phyloP scores from a whole-genome alignment of 2,329 filamentous ascomycete species.

The Mariannaea elegans region DNA sequence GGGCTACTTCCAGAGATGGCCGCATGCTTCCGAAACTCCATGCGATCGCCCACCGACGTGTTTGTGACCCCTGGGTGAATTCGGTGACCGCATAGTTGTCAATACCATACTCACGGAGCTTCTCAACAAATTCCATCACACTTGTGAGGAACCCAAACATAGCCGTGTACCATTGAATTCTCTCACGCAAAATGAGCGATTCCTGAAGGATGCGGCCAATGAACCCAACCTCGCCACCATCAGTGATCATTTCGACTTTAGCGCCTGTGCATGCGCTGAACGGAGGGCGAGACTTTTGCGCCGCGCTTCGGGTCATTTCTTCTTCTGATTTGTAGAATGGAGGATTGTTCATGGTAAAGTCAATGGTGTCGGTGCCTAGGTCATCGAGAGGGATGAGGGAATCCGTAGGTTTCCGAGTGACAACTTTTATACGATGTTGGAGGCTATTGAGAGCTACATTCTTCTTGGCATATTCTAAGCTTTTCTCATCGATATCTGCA shows the following conservation, averaged over 20 bases:
- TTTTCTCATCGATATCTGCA: conserved; percentile 78
- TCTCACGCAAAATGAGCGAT: conserved; percentile 65
- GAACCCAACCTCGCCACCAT: conserved; percentile 81
- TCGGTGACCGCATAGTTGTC: conserved; percentile 85
- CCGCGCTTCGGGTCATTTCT: conserved; percentile 73
- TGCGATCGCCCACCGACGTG: conserved; percentile 84
- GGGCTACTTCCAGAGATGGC: conserved; percentile 60
- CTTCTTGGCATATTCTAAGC: conserved; percentile 68
- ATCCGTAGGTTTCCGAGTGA: conserved; percentile 61
- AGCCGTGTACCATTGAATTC: conserved; percentile 86
- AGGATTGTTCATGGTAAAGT: conserved; percentile 94
- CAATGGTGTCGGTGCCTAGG: conserved; percentile 61
- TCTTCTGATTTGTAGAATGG: conserved; percentile 85
- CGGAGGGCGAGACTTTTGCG: conserved; percentile 72
- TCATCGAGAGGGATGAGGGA: conserved; percentile 71
- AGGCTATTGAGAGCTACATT: conserved; percentile 77
- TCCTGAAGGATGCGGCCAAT: conserved; percentile 76
- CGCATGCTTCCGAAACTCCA: conserved; percentile 83
- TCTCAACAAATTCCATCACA: conserved; percentile 68
- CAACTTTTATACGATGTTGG: conserved; percentile 68
- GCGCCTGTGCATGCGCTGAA: conserved; percentile 80
- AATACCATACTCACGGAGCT: conserved; percentile 64
- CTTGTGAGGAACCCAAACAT: conserved; percentile 88
- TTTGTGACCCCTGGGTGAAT: conserved; percentile 80
- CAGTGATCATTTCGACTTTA: conserved; percentile 84